These are phyloP conservation scores for Xanthoconium separans DNA, from an alignment of 1,284 basidiomycete species.

Conservation along the genomic window DNA sequence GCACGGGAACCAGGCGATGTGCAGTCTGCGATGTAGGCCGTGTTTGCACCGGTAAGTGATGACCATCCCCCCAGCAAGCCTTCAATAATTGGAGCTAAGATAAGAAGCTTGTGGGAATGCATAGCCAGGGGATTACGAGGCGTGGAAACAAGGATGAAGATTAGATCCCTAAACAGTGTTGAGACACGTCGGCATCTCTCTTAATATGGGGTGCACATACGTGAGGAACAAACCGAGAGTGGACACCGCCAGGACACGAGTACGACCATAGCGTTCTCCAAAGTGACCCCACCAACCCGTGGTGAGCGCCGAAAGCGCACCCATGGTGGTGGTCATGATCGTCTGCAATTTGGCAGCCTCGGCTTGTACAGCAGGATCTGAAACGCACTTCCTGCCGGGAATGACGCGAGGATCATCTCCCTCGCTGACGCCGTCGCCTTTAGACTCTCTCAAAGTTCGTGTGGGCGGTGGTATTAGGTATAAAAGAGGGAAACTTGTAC, in stretches of 20 bases:
- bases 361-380: conserved; percentile 65
- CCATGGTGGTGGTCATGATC: conserved; percentile 74
- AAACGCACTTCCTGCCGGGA: conserved; percentile 52
- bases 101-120: conserved; percentile 72
- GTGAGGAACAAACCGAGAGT: conserved; percentile 75
- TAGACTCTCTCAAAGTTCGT: conserved; percentile 12
- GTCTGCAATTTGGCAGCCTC: conserved; percentile 68
- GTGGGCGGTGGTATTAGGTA: conserved; percentile 6
- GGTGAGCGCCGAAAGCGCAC: conserved; percentile 79
- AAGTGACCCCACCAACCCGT: conserved; percentile 89
- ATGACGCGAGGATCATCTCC: conserved; percentile 50
- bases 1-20: conserved; percentile 83
- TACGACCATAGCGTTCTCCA: conserved; percentile 78
- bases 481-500: conserved; percentile 25
- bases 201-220: conserved; percentile 43
- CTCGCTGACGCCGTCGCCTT: conserved; percentile 26
- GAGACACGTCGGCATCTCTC: neutral
- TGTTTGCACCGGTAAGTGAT: conserved; percentile 73
- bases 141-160: conserved; percentile 76
- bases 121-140: conserved; percentile 61
- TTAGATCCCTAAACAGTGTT: conserved; percentile 56
- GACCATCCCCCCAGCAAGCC: conserved; percentile 87
- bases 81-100: conserved; percentile 80
- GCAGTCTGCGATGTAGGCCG: conserved; percentile 85
- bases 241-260: conserved; percentile 67